Percentiles rank a stretch among this genome's conserved stretches.
Conservation (phyloP, 148 eudicot species). For the Chenopodium quinoa region DNA sequence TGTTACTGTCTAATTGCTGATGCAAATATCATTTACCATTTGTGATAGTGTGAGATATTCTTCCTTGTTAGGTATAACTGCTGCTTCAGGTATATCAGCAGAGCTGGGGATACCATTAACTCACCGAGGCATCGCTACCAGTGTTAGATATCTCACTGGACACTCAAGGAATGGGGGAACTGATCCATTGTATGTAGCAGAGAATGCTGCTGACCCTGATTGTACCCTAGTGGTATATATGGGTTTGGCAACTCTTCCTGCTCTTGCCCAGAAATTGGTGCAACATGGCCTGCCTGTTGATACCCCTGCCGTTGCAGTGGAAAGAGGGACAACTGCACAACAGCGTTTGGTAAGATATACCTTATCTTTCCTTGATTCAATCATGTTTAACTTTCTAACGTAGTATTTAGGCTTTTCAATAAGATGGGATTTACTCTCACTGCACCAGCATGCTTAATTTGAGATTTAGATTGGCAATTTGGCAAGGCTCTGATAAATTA, state of each 20-base stretch:
- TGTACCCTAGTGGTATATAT: constrained; percentile 89
- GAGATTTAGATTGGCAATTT: neutral
- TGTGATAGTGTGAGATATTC: neutral
- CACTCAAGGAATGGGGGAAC: constrained; percentile 94
- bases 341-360: constrained; percentile 63
- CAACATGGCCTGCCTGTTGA: constrained; percentile 71
- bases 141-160: constrained; percentile 93
- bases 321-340: constrained; percentile 93
- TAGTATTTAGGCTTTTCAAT: neutral
- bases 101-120: constrained; percentile 94
- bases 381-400: neutral
- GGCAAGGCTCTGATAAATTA: neutral
- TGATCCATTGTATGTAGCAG: constrained; percentile 84
- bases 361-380: neutral
- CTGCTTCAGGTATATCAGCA: constrained; percentile 97
- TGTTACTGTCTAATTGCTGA: neutral
- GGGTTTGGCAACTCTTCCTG: constrained; percentile 95
- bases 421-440: neutral
- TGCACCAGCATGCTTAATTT: neutral
- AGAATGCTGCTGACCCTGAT: constrained; percentile 93
- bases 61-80: constrained; percentile 72
- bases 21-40: neutral
- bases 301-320: constrained; percentile 90
- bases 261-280: constrained; percentile 72
- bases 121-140: constrained; percentile 84